Evolutionary conservation across 768 basidiomycete species (phyloP), one percentile per base, ranked within the genome.

Genomic region (Collybia mongolica): DNA sequence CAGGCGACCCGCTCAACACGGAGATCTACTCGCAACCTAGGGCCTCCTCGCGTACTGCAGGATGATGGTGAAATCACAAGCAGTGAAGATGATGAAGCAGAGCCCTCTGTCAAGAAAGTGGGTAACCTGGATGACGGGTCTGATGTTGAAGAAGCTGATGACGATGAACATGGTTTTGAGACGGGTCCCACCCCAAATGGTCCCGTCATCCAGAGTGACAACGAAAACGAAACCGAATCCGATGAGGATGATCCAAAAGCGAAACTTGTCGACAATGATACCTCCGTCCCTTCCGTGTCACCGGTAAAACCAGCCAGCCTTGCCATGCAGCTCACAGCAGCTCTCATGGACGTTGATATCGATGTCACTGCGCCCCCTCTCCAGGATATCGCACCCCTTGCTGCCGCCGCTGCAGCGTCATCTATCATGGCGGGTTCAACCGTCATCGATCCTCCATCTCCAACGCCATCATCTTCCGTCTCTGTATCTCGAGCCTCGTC

Each of bases 351-450:
- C 32, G 58, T 62, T 9, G 46, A 47, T 29, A 56, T 67, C 39
- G 73, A 75, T 47, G 57, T 62, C 8, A 68, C 65, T 14, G 58
- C 61, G 35, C 61, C 68, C 39, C 49, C 60, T 35, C 44, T 60
- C 8, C 52, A 62, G 51, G 58, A 61, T 47, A 60, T 65, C 6
- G 66, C 58, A 0, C 65, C 65, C 37, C 59, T 68, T 29, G 59
- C 65, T 32, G 67, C 70, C 0, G 69, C 71, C 4, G 74, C 70
- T 0, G 71, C 75, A 5, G 68, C 72, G 3, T 72, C 74, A n/a
- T 76, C 77, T 11, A 78, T 76, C 32, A 77, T 77, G 74, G 73
- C 76, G 6, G 74, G 73, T 18, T 68, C 75, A 1, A 56, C 65
- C 9, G 63, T 74, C 41, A 53, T 74, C 14, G 66, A 66, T 9